These are phyloP conservation scores for Rhodotorula sp. DNA, from an alignment of 1,284 basidiomycete species.

Conservation along the genomic window DNA sequence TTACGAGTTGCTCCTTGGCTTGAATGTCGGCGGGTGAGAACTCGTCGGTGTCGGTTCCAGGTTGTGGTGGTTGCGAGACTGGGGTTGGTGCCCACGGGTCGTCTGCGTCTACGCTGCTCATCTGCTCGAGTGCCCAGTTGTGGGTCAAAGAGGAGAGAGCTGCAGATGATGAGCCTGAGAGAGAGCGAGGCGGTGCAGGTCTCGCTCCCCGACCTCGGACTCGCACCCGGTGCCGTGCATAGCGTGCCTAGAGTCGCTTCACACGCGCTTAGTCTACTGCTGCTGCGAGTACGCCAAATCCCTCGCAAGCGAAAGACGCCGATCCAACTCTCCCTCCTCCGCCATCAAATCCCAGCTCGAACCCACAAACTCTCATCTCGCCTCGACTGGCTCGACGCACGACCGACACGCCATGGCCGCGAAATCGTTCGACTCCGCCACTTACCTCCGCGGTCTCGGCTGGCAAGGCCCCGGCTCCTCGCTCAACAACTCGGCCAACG, in stretches of 20 bases:
- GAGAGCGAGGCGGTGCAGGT: background rate
- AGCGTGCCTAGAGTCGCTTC: no score
- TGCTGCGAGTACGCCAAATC: no score
- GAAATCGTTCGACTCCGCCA: constrained; percentile 64
- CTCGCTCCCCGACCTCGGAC: background rate
- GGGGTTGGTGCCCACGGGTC: constrained; percentile 26
- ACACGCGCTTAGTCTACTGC: no score
- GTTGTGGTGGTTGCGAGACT: constrained; percentile 10
- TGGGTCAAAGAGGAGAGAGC: background rate
- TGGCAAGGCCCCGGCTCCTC: constrained; percentile 78
- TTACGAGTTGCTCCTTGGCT: constrained; percentile 31
- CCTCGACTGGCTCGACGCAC: background rate
- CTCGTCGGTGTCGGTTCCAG: background rate
- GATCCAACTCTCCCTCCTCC: no score
- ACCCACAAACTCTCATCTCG: background rate
- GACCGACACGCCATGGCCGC: background rate
- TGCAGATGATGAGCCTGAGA: background rate
- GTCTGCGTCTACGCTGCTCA: constrained; percentile 24
- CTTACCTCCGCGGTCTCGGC: constrained; percentile 75
- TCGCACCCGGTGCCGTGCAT: no score
- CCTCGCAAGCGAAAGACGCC: no score
- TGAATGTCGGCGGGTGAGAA: constrained; percentile 22
- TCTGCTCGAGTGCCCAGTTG: background rate
- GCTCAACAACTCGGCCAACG: constrained; percentile 48
- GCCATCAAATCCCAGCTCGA: no score